phyloP scores from a whole-genome alignment of 805 yeast species.

The Ogataea henricii region DNA sequence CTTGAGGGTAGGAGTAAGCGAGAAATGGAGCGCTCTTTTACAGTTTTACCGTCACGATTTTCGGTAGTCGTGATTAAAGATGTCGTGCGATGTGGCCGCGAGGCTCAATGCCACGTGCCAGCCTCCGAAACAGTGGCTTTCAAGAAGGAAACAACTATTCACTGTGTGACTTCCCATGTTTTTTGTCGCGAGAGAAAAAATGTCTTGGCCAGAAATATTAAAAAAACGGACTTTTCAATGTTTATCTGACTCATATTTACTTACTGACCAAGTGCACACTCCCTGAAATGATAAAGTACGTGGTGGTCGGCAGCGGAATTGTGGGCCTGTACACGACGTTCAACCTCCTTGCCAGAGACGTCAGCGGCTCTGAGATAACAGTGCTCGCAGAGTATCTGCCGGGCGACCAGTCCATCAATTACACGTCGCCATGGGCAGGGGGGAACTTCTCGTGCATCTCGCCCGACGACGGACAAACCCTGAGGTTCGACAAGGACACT shows the following conservation, averaged over 20 bases:
- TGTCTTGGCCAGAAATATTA: too few relatives aligned
- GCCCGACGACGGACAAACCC: constrained; percentile 52
- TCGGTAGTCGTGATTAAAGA: too few relatives aligned
- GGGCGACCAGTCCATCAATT: constrained; percentile 73
- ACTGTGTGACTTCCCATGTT: too few relatives aligned
- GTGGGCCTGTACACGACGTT: constrained; percentile 66
- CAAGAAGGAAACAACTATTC: too few relatives aligned
- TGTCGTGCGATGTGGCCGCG: not conserved
- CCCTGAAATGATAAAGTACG: constrained; percentile 13
- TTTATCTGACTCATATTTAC: not conserved
- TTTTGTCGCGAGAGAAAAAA: too few relatives aligned
- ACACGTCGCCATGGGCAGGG: constrained; percentile 84
- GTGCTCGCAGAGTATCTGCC: constrained; percentile 70
- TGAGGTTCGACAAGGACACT: constrained; percentile 57
- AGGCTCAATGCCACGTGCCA: not conserved
- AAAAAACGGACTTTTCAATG: not conserved
- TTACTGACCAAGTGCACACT: not conserved
- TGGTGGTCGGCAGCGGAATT: constrained; percentile 57
- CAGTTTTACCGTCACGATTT: too few relatives aligned
- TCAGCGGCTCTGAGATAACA: constrained; percentile 45
- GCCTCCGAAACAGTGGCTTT: not conserved
- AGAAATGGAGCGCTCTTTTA: too few relatives aligned
- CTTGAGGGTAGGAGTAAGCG: too few relatives aligned
- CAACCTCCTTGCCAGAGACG: constrained; percentile 44
- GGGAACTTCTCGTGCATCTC: constrained; percentile 64